Evolutionary conservation across 2,329 filamentous ascomycete species (phyloP).

Genomic region (Colletotrichum liriopes): DNA sequence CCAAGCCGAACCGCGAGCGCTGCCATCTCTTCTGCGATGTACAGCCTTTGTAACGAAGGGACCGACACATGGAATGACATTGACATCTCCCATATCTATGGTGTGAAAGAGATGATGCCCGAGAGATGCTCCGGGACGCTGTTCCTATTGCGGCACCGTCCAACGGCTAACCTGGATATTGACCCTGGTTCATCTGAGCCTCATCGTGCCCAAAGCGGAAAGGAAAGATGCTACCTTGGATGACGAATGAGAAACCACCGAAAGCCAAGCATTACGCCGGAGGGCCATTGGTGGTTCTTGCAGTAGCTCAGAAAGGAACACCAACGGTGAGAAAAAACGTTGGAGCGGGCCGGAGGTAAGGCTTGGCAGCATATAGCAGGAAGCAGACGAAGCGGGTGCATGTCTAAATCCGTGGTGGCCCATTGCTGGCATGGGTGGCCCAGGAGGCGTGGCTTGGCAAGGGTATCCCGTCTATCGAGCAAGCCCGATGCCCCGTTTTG

Average conservation of each 20-base stretch:
- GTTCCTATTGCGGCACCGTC: not conserved
- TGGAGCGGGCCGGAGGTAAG: slow-evolving; percentile 1
- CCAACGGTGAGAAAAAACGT: slow-evolving; percentile 31
- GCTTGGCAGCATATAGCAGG: slow-evolving; percentile 2
- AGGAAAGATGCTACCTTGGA: not conserved
- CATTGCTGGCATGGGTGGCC: slow-evolving; percentile 19
- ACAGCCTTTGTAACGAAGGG: not conserved
- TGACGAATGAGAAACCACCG: slow-evolving; percentile 14
- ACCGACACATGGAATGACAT: slow-evolving; percentile 10
- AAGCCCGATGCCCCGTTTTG: not conserved
- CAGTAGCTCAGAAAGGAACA: slow-evolving; percentile 18
- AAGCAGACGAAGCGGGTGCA: slow-evolving; percentile 9
- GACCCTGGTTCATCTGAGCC: slow-evolving; percentile 7
- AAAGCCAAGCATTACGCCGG: slow-evolving; percentile 20
- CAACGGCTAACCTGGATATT: not conserved
- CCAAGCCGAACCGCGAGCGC: slow-evolving; percentile 8
- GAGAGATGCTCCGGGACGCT: not conserved
- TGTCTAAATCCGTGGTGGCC: slow-evolving; percentile 23
- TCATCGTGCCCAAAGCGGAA: slow-evolving; percentile 1
- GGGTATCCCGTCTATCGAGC: slow-evolving; percentile 19
- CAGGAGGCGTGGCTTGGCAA: slow-evolving; percentile 26
- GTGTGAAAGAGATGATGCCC: not conserved
- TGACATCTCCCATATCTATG: slow-evolving; percentile 20
- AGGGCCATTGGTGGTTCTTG: slow-evolving; percentile 4
- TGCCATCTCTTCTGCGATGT: slow-evolving; percentile 5